A percentile compares a stretch with the other conserved stretches of the same genome.
These are phyloP conservation scores for Septoria linicola DNA, from an alignment of 2,329 filamentous ascomycete species.

Conservation along the genomic window DNA sequence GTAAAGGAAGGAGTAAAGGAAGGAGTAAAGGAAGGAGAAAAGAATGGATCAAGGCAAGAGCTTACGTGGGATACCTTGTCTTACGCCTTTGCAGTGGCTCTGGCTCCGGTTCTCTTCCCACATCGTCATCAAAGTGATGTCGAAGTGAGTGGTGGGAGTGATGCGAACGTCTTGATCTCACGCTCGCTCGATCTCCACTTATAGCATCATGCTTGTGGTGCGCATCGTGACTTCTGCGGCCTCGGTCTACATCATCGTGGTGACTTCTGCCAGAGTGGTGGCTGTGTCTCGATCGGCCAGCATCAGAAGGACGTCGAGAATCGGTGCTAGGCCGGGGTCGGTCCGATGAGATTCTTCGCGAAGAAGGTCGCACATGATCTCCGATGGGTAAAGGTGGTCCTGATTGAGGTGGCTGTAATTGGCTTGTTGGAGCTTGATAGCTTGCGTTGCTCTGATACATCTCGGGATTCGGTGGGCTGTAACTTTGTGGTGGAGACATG, in stretches of 20 bases:
- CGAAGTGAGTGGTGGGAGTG: slow-evolving; percentile 4
- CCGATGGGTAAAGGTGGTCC: slow-evolving; percentile 13
- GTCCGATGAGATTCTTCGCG: neutral
- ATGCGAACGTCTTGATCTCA: slow-evolving; percentile 3
- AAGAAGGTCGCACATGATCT: slow-evolving; percentile 4
- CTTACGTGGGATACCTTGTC: slow-evolving; percentile 6
- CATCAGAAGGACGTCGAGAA: slow-evolving; percentile 7
- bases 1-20: no score
- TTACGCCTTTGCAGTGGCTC: neutral
- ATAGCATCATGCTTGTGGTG: neutral
- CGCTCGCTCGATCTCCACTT: slow-evolving; percentile 3
- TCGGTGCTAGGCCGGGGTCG: slow-evolving; percentile 14
- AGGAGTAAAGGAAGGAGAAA: no score
- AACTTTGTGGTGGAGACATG: slow-evolving; percentile 4
- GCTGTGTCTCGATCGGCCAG: slow-evolving; percentile 6
- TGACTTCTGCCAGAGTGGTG: slow-evolving; percentile 1
- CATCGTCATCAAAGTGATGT: slow-evolving; percentile 12
- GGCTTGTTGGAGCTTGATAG: slow-evolving; percentile 5
- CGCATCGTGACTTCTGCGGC: slow-evolving; percentile 1
- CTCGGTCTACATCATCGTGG: neutral
- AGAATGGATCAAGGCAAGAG: no score
- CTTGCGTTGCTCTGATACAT: slow-evolving; percentile 7
- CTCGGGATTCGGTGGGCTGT: slow-evolving; percentile 7
- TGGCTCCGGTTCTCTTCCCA: neutral
- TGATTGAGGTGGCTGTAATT: neutral